A percentile compares a stretch with the other conserved stretches of the same genome.
phyloP scores from a whole-genome alignment of 1,139 yeast species.

The Lodderomyces pseudojiufengensis region DNA sequence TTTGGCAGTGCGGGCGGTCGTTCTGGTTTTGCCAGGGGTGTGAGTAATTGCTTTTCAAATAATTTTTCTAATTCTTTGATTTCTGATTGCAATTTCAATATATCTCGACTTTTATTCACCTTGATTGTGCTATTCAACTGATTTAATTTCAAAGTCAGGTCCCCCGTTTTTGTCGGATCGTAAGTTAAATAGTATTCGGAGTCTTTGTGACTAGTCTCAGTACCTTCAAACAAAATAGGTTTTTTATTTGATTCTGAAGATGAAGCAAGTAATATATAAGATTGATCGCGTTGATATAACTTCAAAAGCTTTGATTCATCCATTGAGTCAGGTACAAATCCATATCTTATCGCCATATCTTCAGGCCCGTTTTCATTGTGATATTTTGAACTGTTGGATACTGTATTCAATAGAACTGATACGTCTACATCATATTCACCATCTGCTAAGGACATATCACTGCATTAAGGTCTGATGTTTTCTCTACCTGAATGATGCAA shows the following conservation, averaged over 20 bases:
- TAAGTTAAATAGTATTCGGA: conserved; percentile 33
- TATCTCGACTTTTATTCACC: conserved; percentile 37
- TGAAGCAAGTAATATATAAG: conserved; percentile 32
- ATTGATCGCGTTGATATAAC: conserved; percentile 34
- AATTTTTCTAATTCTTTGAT: conserved; percentile 16
- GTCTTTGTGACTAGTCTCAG: conserved; percentile 26
- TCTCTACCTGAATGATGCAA: background rate
- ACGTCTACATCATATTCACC: conserved; percentile 47
- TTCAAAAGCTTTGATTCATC: conserved; percentile 34
- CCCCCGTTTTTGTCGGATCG: conserved; percentile 11
- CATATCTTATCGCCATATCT: conserved; percentile 39
- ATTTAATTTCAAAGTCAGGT: conserved; percentile 18
- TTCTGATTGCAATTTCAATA: conserved; percentile 18
- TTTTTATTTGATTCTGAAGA: conserved; percentile 19
- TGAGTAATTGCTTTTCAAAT: background rate
- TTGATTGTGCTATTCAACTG: conserved; percentile 32
- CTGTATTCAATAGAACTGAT: conserved; percentile 20
- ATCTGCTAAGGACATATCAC: conserved; percentile 24
- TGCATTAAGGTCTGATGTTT: background rate
- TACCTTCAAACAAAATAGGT: conserved; percentile 40
- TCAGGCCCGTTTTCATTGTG: conserved; percentile 13
- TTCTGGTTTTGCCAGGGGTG: background rate
- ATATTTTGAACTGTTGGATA: background rate
- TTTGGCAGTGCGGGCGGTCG: background rate
- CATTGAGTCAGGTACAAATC: conserved; percentile 43